Evolutionary conservation across 106 monocot genomes (phyloP).

Genomic region (Acorus calamus): DNA sequence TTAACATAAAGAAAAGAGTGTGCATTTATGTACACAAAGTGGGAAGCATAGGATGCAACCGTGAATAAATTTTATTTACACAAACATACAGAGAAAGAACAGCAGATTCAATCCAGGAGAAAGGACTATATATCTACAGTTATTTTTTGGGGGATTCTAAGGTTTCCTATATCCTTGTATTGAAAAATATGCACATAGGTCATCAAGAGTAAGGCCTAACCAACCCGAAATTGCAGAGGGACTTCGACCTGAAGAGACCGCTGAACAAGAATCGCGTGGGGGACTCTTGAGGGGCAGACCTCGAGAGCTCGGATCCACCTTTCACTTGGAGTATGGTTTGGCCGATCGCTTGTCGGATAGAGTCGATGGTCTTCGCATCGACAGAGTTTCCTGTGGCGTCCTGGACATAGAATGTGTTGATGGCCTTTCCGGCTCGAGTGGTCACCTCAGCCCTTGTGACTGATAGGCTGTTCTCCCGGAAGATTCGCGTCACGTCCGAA

Average conservation of each 20-base stretch:
- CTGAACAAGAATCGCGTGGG: slow-evolving; percentile 55
- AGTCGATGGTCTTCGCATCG: slow-evolving; percentile 40
- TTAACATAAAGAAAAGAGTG: too few species aligned
- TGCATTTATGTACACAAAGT: too few species aligned
- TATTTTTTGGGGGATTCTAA: too few species aligned
- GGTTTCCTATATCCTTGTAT: too few species aligned
- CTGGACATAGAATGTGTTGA: slow-evolving; percentile 60
- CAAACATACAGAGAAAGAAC: too few species aligned
- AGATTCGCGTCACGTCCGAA: slow-evolving; percentile 65
- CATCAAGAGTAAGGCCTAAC: slow-evolving; percentile 17
- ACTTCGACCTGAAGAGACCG: slow-evolving; percentile 46
- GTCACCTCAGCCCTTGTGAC: slow-evolving; percentile 63
- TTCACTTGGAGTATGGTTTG: slow-evolving; percentile 53
- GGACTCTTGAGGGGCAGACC: slow-evolving; percentile 34
- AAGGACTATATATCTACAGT: too few species aligned
- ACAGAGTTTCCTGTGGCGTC: slow-evolving; percentile 52
- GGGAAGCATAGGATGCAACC: too few species aligned
- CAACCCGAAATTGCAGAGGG: slow-evolving; percentile 35
- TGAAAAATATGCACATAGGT: too few species aligned
- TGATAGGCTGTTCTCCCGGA: slow-evolving; percentile 58
- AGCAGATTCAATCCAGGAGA: too few species aligned
- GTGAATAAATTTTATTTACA: too few species aligned
- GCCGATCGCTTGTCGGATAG: slow-evolving; percentile 41
- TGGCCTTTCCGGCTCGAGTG: slow-evolving; percentile 43
- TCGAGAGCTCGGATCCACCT: slow-evolving; percentile 24